These are phyloP conservation scores for Alternaria triticimaculans DNA, from an alignment of 2,329 filamentous ascomycete genomes.

Conservation along the genomic window DNA sequence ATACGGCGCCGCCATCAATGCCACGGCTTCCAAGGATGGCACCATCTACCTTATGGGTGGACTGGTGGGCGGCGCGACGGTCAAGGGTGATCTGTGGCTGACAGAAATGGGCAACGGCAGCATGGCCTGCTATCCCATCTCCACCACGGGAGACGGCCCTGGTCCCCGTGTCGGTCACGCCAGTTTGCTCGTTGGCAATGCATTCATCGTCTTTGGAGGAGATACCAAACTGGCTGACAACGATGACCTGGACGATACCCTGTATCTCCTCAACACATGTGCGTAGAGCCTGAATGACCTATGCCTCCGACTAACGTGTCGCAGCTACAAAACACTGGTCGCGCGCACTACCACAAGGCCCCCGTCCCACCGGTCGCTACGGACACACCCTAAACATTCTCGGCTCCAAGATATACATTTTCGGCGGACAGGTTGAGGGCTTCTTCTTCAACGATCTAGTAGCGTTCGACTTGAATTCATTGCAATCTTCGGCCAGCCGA, in stretches of 20 bases:
- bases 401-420: conserved; percentile 96
- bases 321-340: conserved; percentile 98
- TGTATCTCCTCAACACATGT: conserved; percentile 98
- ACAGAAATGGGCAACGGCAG: conserved; percentile 83
- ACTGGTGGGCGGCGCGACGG: conserved; percentile 90
- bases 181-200: conserved; percentile 93
- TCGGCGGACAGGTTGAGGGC: conserved; percentile 95
- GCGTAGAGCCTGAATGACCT: conserved; percentile 50
- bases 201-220: conserved; percentile 97
- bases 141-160: conserved; percentile 90
- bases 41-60: conserved; percentile 98
- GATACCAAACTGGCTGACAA: conserved; percentile 96
- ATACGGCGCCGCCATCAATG: conserved; percentile 96
- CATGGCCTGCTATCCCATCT: conserved; percentile 88
- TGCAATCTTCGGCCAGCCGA: conserved; percentile 87
- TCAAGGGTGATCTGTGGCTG: conserved; percentile 98
- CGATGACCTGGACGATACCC: conserved; percentile 89
- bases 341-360: conserved; percentile 83
- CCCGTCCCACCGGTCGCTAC: conserved; percentile 87
- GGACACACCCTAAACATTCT: conserved; percentile 96
- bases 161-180: conserved; percentile 94
- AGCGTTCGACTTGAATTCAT: conserved; percentile 92
- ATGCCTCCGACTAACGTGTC: conserved; percentile 33
- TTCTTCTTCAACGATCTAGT: conserved; percentile 98
- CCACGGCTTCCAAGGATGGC: conserved; percentile 91